Evolutionary conservation across 768 basidiomycete species (phyloP), one percentile per base, ranked within the genome.

Genomic region (Leccinum aurantiacum): DNA sequence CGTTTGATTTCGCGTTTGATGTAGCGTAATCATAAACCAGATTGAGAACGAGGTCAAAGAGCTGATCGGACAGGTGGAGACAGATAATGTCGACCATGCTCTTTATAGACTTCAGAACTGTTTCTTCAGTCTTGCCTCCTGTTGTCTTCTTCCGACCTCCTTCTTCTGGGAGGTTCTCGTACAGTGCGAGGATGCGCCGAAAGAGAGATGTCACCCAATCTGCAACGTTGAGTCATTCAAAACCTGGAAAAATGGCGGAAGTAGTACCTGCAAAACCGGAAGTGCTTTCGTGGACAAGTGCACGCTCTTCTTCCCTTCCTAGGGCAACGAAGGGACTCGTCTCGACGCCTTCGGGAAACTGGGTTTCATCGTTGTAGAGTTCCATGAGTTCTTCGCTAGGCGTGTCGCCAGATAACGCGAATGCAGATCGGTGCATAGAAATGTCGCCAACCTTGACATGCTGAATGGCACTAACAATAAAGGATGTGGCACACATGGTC

Each of bases 121-220:
- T 79, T 65, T 93, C 78, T 89, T 91, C 75, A 80, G 83, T 64
- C 71, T 90, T 91, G n/a, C 91, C 91, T 24, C 91, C 91, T 2
- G 92, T 93, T 37, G 82, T 88, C 62, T 91, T 91, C 75, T 82
- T 85, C 76, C 85, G 86, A 5, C 96, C 96, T 11, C 92, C 94
- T 75, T 96, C 95, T 71, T 98, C 96, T 0, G 95, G 95, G 5
- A 98, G 78, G 69, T 96, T 95, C 76, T 95, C 92, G 69, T 90
- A 95, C 19, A 98, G 76, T 1, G 90, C 84, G 55, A 93, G 79
- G 54, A 93, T 84, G 10, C 91, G 84, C 15, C 90, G 80, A 67
- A 93, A 87, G 31, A 93, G 82, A 22, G 88, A 85, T 0, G 82
- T 82, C 13, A 93, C 86, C 91, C 92, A 93, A 68, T 90, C 92